These are phyloP conservation scores for Lentinula boryana DNA, from an alignment of 768 basidiomycete genomes.

Conservation along the genomic window DNA sequence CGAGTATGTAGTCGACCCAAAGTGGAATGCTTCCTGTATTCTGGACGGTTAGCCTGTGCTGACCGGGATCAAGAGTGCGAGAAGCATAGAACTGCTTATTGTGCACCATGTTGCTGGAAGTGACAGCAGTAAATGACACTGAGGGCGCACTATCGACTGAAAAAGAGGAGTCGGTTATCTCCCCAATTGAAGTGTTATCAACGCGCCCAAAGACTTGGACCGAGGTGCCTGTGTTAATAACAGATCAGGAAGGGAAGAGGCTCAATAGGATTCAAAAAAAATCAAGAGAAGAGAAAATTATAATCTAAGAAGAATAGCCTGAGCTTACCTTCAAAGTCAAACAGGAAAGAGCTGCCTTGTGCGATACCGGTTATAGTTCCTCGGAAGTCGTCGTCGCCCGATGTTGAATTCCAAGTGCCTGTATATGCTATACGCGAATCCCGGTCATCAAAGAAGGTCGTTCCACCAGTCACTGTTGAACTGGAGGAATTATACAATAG, in stretches of 20 bases:
- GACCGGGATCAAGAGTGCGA: constrained; percentile 8
- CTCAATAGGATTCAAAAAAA: not conserved
- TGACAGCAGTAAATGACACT: constrained; percentile 12
- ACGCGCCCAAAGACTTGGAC: constrained; percentile 15
- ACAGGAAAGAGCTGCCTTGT: constrained; percentile 12
- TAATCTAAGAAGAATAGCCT: not conserved
- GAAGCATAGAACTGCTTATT: constrained; percentile 17
- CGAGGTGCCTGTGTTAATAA: constrained; percentile 9
- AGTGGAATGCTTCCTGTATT: constrained; percentile 6
- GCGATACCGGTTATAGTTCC: constrained; percentile 11
- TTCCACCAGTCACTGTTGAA: constrained; percentile 9
- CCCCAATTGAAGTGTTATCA: constrained; percentile 12
- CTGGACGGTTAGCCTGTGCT: constrained; percentile 14
- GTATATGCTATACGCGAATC: constrained; percentile 13
- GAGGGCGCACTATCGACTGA: constrained; percentile 15
- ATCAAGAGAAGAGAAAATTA: not conserved
- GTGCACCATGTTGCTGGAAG: constrained; percentile 9
- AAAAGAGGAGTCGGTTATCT: constrained; percentile 13
- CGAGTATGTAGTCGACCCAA: constrained; percentile 18
- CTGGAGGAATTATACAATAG: constrained; percentile 16
- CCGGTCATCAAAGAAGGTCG: constrained; percentile 16
- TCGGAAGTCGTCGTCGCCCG: constrained; percentile 12
- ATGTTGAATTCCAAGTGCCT: constrained; percentile 11
- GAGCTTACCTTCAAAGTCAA: constrained; percentile 13
- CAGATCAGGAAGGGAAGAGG: too few species aligned